phyloP scores from a whole-genome alignment of 2,329 filamentous ascomycete genomes.

The Dactylellina cionopaga region DNA sequence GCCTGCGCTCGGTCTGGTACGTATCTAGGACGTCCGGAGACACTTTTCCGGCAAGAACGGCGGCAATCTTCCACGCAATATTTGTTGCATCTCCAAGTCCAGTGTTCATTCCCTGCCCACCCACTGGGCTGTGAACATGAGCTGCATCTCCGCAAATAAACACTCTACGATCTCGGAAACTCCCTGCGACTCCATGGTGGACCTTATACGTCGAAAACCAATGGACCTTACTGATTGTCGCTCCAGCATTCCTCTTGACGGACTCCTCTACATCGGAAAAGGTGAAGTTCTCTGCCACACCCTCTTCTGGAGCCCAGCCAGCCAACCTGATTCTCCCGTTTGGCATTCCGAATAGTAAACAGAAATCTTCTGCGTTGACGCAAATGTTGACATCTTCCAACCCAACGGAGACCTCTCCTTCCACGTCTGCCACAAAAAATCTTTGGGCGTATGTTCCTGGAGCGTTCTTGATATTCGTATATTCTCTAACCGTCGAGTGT shows the following conservation, averaged over 20 bases:
- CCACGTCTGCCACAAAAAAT: constrained; percentile 64
- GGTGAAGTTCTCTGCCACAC: constrained; percentile 55
- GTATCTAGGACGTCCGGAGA: constrained; percentile 52
- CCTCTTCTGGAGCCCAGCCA: constrained; percentile 52
- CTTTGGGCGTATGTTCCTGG: constrained; percentile 63
- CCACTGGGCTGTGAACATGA: constrained; percentile 81
- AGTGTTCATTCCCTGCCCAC: constrained; percentile 82
- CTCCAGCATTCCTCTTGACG: constrained; percentile 52
- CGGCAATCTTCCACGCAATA: constrained; percentile 67
- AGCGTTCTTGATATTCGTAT: constrained; percentile 61
- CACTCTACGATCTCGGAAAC: constrained; percentile 75
- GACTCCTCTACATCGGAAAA: constrained; percentile 58
- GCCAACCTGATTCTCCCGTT: constrained; percentile 57
- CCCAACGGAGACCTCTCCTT: constrained; percentile 57
- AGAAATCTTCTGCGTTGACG: constrained; percentile 59
- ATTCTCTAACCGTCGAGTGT: constrained; percentile 64
- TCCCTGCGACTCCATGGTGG: constrained; percentile 76
- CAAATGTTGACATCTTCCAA: constrained; percentile 59
- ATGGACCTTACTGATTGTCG: constrained; percentile 58
- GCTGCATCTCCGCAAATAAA: constrained; percentile 82
- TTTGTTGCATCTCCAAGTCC: constrained; percentile 75
- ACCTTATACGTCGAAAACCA: constrained; percentile 71
- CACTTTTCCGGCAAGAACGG: constrained; percentile 58
- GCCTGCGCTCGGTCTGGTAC: constrained; percentile 54
- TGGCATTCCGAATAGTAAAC: constrained; percentile 59